A percentile compares a stretch with the other conserved stretches of the same genome.
Conservation (phyloP, 2,329 filamentous ascomycete species). For the Calycina marina region DNA sequence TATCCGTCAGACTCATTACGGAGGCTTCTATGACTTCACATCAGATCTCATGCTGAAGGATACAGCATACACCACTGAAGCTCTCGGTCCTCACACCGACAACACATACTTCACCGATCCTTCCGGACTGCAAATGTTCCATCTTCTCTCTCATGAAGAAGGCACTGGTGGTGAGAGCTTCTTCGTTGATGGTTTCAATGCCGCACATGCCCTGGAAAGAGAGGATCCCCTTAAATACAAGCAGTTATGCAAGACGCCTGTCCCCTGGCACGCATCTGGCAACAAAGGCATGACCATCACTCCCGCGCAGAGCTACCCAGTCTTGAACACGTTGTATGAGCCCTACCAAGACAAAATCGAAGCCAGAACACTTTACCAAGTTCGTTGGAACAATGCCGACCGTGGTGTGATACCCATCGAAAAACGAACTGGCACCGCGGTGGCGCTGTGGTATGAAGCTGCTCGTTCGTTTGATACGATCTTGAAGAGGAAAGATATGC, state of each 20-base stretch:
- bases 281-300: constrained; percentile 73
- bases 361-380: constrained; percentile 35
- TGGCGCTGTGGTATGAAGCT: constrained; percentile 58
- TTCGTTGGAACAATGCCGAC: constrained; percentile 93
- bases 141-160: constrained; percentile 67
- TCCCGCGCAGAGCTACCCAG: constrained; percentile 54
- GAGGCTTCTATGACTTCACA: constrained; percentile 73
- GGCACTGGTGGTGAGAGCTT: constrained; percentile 60
- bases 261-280: constrained; percentile 75
- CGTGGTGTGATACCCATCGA: constrained; percentile 39
- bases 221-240: constrained; percentile 42
- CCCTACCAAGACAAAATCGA: neutral
- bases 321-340: constrained; percentile 46
- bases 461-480: constrained; percentile 61
- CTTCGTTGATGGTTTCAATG: constrained; percentile 75
- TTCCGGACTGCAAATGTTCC: constrained; percentile 81
- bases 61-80: constrained; percentile 79
- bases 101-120: constrained; percentile 94
- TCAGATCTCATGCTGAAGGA: constrained; percentile 79
- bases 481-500: constrained; percentile 45
- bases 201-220: constrained; percentile 42
- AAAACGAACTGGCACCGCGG: constrained; percentile 1
- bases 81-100: constrained; percentile 77
- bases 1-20: constrained; percentile 41
- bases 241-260: constrained; percentile 36